A percentile compares a stretch with the other conserved stretches of the same genome.
Evolutionary conservation across 805 yeast genomes (phyloP).

Genomic region (Starmerella stellata): DNA sequence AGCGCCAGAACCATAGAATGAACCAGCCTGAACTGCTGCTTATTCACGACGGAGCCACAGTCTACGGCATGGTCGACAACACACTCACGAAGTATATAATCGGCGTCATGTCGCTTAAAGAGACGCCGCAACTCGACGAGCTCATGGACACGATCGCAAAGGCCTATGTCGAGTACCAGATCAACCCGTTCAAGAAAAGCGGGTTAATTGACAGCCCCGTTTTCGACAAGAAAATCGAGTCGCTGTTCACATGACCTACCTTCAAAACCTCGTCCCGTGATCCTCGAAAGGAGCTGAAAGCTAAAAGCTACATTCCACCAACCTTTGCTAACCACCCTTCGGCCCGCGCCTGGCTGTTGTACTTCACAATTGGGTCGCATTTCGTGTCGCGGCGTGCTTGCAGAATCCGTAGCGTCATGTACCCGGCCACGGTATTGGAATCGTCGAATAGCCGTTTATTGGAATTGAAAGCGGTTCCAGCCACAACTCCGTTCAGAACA

Average conservation of each 20-base stretch:
- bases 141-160: constrained; percentile 16
- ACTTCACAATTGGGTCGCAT: background rate
- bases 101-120: constrained; percentile 19
- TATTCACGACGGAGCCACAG: constrained; percentile 24
- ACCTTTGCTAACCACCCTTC: too few relatives aligned
- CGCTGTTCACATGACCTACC: too few relatives aligned
- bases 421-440: constrained; percentile 16
- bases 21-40: constrained; percentile 17
- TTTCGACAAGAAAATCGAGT: constrained; percentile 15
- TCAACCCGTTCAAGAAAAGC: constrained; percentile 21
- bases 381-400: constrained; percentile 3
- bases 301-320: too few relatives aligned
- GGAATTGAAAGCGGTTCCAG: constrained; percentile 11
- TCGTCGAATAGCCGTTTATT: constrained; percentile 1
- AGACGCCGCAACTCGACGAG: constrained; percentile 6
- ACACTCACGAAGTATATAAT: constrained; percentile 21
- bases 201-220: constrained; percentile 16
- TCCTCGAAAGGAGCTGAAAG: too few relatives aligned
- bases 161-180: constrained; percentile 19
- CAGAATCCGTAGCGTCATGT: constrained; percentile 21
- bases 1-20: constrained; percentile 9
- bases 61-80: constrained; percentile 23
- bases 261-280: too few relatives aligned
- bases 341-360: background rate
- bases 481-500: constrained; percentile 4